phyloP scores from a whole-genome alignment of 2,329 filamentous ascomycete genomes.

The Tolypocladium endophyticum region DNA sequence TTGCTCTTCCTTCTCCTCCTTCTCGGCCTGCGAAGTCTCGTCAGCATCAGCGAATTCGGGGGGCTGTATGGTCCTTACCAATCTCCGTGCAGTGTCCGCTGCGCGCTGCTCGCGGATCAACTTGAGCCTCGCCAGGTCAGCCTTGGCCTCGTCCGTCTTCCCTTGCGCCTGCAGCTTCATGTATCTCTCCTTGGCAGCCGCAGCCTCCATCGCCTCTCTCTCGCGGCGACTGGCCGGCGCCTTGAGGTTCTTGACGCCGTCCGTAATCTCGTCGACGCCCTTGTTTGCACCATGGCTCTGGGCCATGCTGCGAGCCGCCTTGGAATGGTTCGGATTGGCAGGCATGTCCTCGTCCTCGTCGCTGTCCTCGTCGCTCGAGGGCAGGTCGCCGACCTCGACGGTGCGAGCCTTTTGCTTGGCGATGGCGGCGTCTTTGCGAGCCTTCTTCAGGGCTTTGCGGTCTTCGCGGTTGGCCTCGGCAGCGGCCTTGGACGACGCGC shows the following conservation, averaged over 20 bases:
- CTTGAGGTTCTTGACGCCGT: slow-evolving; percentile 44
- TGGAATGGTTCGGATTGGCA: slow-evolving; percentile 86
- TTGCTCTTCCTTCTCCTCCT: slow-evolving; percentile 43
- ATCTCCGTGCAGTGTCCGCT: slow-evolving; percentile 70
- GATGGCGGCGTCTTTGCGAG: slow-evolving; percentile 82
- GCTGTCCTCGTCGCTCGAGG: slow-evolving; percentile 57
- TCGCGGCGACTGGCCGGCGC: slow-evolving; percentile 40
- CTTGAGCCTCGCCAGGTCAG: slow-evolving; percentile 74
- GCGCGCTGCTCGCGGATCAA: slow-evolving; percentile 79
- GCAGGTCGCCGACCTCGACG: slow-evolving; percentile 78
- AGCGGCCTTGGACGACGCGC: slow-evolving; percentile 29
- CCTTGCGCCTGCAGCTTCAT: slow-evolving; percentile 86
- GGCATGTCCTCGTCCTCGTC: slow-evolving; percentile 55
- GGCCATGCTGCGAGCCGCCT: slow-evolving; percentile 54
- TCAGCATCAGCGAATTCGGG: not conserved
- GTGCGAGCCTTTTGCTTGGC: slow-evolving; percentile 60
- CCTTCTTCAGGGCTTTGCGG: slow-evolving; percentile 78
- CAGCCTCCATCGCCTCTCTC: slow-evolving; percentile 70
- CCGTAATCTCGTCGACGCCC: slow-evolving; percentile 37
- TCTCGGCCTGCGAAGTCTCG: slow-evolving; percentile 36
- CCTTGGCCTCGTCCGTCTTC: slow-evolving; percentile 92
- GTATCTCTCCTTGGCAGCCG: slow-evolving; percentile 81
- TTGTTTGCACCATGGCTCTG: slow-evolving; percentile 13
- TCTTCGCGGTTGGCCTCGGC: slow-evolving; percentile 64
- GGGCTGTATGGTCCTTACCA: slow-evolving; percentile 36